A percentile compares a stretch with the other conserved stretches of the same genome.
These are phyloP conservation scores for Ilyonectria sp. DNA, from an alignment of 2,329 filamentous ascomycete species.

Conservation along the genomic window DNA sequence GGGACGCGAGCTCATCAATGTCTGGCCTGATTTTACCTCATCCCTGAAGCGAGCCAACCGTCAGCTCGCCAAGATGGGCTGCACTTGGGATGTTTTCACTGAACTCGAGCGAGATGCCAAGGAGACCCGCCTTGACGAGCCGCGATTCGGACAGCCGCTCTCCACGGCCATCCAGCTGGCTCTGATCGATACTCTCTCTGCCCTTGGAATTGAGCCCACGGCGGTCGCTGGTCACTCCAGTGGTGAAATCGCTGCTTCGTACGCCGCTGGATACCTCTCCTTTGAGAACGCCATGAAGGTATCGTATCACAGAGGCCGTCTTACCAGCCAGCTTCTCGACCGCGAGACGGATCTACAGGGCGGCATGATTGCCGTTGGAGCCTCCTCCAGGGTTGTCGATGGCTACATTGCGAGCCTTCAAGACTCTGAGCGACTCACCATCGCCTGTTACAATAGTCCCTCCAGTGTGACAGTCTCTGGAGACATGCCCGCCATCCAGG, in stretches of 20 bases:
- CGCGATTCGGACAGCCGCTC: slow-evolving; percentile 53
- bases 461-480: slow-evolving; percentile 51
- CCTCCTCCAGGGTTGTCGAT: slow-evolving; percentile 27
- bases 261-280: slow-evolving; percentile 41
- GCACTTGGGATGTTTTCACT: slow-evolving; percentile 31
- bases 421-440: slow-evolving; percentile 17
- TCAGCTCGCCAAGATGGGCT: slow-evolving; percentile 17
- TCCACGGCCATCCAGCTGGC: slow-evolving; percentile 61
- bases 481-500: slow-evolving; percentile 45
- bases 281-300: slow-evolving; percentile 50
- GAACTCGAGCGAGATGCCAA: slow-evolving; percentile 33
- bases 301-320: slow-evolving; percentile 46
- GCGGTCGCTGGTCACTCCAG: slow-evolving; percentile 56
- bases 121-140: slow-evolving; percentile 38
- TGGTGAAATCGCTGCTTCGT: slow-evolving; percentile 58
- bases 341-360: slow-evolving; percentile 28
- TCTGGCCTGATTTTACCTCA: slow-evolving; percentile 36
- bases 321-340: slow-evolving; percentile 25
- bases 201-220: slow-evolving; percentile 46
- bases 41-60: slow-evolving; percentile 29
- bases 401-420: slow-evolving; percentile 24
- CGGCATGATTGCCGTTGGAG: slow-evolving; percentile 54
- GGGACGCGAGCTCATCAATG: slow-evolving; percentile 50
- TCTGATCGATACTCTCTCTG: slow-evolving; percentile 54
- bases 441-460: slow-evolving; percentile 51